Conservation (phyloP, 2,329 filamentous ascomycete genomes). For the Gaeumannomyces sp. region DNA sequence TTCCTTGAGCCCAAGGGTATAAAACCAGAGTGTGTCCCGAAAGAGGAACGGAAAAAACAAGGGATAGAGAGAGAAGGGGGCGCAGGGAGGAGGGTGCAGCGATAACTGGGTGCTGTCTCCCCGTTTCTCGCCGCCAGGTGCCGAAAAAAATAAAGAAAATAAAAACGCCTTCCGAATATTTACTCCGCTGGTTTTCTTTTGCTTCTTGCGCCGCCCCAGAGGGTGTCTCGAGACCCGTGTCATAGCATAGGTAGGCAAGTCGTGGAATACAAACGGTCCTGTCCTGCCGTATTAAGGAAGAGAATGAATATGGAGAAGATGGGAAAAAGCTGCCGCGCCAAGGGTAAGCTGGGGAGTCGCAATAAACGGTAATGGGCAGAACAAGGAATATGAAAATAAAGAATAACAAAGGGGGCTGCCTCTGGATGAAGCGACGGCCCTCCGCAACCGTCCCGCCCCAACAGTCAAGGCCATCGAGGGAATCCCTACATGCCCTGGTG, state of each 20-base stretch:
- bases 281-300: background rate
- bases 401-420: too few relatives aligned
- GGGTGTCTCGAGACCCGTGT: background rate
- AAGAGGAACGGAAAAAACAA: background rate
- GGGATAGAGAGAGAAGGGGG: background rate
- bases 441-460: background rate
- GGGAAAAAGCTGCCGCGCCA: background rate
- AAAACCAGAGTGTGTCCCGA: background rate
- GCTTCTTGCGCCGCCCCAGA: background rate
- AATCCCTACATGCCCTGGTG: conserved; percentile 39
- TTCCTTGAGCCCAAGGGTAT: conserved; percentile 1
- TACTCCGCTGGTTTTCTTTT: background rate
- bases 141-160: background rate
- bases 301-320: background rate
- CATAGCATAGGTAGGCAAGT: background rate
- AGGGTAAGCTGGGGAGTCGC: background rate
- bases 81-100: too few relatives aligned
- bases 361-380: too few relatives aligned
- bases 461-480: background rate
- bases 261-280: background rate
- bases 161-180: background rate
- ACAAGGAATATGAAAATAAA: background rate
- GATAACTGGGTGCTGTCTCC: background rate
- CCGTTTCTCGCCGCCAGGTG: background rate
- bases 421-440: background rate